Conservation (phyloP, 257 asterid species). For the Solanum commersonii region DNA sequence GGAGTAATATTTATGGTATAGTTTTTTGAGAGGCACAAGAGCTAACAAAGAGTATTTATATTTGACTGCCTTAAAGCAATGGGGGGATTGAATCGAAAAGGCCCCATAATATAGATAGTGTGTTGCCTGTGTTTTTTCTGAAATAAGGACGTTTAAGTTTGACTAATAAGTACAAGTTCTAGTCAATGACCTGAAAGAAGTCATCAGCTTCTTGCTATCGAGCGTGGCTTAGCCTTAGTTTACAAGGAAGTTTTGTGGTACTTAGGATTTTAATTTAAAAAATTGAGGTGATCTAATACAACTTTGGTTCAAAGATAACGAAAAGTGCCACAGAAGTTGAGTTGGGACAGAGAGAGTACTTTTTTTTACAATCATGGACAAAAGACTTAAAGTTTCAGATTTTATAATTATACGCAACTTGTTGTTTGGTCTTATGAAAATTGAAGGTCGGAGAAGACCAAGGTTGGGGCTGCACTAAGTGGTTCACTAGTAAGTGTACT, state of each 20-base stretch:
- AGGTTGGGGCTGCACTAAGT: conserved; percentile 74
- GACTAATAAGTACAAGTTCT: background rate
- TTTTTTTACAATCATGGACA: background rate
- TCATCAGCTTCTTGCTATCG: background rate
- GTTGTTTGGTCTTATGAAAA: background rate
- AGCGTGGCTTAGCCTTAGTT: background rate
- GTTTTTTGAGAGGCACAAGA: background rate
- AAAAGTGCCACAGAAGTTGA: background rate
- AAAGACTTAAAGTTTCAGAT: background rate
- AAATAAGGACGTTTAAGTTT: background rate
- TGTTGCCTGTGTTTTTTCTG: background rate
- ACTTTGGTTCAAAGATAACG: background rate
- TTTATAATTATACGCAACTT: background rate
- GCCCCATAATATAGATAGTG: background rate
- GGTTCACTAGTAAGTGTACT: conserved; percentile 82
- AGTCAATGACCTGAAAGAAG: background rate
- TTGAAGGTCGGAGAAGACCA: conserved; percentile 85
- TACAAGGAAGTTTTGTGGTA: background rate
- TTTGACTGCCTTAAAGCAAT: background rate
- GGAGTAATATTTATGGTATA: background rate
- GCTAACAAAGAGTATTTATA: background rate
- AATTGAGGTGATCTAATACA: background rate
- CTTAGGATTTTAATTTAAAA: background rate
- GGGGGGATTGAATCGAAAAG: background rate
- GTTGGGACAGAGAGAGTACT: background rate